A percentile compares a stretch with the other conserved stretches of the same genome.
These are phyloP conservation scores for Nitzschia putrida DNA, from an alignment of 108 stramenopile genomes.

Conservation along the genomic window DNA sequence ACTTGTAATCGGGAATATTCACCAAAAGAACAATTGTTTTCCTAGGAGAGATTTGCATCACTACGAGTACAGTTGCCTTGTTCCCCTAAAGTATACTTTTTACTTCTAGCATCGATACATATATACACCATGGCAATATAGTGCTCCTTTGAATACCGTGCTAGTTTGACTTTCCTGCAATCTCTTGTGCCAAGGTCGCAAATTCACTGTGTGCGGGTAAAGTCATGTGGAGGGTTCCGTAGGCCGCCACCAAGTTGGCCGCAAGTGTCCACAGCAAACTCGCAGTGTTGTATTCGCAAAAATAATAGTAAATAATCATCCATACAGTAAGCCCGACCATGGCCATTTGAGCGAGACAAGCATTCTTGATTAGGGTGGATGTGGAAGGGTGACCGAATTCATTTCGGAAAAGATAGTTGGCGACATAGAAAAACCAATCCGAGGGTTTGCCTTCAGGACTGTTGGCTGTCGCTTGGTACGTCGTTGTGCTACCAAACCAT, in stretches of 20 bases:
- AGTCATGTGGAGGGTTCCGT: constrained; percentile 29
- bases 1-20: too few species aligned
- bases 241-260: constrained; percentile 44
- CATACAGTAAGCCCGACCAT: constrained; percentile 29
- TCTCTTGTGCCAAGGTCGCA: constrained; percentile 20
- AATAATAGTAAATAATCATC: constrained; percentile 24
- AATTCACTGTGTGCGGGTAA: constrained; percentile 27
- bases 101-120: too few species aligned
- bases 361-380: constrained; percentile 48
- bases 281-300: constrained; percentile 8
- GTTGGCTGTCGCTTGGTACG: constrained; percentile 67
- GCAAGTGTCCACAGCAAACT: constrained; percentile 33
- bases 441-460: constrained; percentile 72
- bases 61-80: background rate
- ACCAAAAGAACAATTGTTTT: background rate
- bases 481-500: constrained; percentile 11
- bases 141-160: too few species aligned
- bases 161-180: constrained; percentile 7
- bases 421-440: constrained; percentile 61
- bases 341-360: constrained; percentile 46
- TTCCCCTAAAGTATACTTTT: too few species aligned
- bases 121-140: too few species aligned
- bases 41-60: background rate
- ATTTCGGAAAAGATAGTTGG: constrained; percentile 64
- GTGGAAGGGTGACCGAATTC: constrained; percentile 69